Conservation (phyloP, 2,329 filamentous ascomycete species). For the Taxawa tesnikishii region DNA sequence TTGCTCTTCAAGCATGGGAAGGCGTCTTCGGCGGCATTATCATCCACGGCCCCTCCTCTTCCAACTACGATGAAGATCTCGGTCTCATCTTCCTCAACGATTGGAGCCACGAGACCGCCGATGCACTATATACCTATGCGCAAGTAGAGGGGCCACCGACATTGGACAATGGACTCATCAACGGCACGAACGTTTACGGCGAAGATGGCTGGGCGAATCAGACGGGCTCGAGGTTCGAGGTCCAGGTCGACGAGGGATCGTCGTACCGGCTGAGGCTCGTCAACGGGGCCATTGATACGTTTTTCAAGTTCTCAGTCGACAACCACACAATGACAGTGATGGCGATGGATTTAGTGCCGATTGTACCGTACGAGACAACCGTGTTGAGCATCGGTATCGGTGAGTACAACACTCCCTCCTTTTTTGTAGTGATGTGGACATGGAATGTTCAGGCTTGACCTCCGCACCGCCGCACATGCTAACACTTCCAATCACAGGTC, state of each 20-base stretch:
- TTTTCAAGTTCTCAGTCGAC: conserved; percentile 29
- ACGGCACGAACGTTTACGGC: conserved; percentile 38
- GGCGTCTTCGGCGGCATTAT: conserved; percentile 26
- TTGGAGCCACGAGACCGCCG: conserved; percentile 20
- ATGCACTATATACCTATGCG: conserved; percentile 13
- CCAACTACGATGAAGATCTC: conserved; percentile 25
- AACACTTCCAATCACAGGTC: conserved; percentile 20
- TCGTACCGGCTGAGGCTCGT: conserved; percentile 17
- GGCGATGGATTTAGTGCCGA: conserved; percentile 22
- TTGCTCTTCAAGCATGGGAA: conserved; percentile 26
- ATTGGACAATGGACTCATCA: conserved; percentile 33
- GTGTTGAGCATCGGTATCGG: conserved; percentile 21
- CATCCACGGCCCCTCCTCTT: conserved; percentile 26
- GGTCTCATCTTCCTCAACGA: conserved; percentile 26
- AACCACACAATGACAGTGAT: conserved; percentile 26
- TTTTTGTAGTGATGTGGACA: too few relatives aligned
- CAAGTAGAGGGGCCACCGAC: conserved; percentile 9
- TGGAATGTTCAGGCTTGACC: too few relatives aligned
- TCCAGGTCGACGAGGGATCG: conserved; percentile 12
- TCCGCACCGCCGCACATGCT: too few relatives aligned
- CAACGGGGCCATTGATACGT: conserved; percentile 23
- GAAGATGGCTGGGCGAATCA: background rate
- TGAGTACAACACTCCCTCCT: too few relatives aligned
- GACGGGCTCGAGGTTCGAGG: conserved; percentile 13
- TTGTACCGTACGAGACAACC: conserved; percentile 22